Conservation (phyloP, 768 basidiomycete species). For the Tremella mesenterica region DNA sequence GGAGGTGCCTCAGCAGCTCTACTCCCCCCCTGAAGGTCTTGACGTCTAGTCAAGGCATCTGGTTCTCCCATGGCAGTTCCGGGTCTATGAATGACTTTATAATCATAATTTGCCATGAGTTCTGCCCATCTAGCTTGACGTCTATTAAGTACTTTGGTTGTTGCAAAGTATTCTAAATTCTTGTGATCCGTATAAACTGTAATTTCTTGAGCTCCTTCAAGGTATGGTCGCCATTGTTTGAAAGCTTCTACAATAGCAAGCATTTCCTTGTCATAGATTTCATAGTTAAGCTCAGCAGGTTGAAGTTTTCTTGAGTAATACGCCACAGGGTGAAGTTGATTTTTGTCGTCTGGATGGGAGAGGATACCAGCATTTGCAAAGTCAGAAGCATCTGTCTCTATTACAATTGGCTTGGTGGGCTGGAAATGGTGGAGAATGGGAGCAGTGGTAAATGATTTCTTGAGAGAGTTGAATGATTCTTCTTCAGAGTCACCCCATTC, state of each 20-base stretch:
- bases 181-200: constrained; percentile 6
- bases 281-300: constrained; percentile 49
- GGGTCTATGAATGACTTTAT: constrained; percentile 6
- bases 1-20: too few species aligned
- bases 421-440: constrained; percentile 10
- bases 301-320: constrained; percentile 14
- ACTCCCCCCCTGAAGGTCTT: too few species aligned
- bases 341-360: constrained; percentile 22
- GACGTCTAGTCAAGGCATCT: constrained; percentile 8
- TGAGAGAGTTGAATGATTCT: background rate
- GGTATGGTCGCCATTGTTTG: constrained; percentile 2
- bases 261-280: constrained; percentile 44
- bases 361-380: constrained; percentile 38
- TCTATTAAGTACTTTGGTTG: constrained; percentile 44
- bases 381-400: constrained; percentile 36
- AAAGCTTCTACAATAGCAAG: constrained; percentile 13
- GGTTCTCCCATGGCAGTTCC: background rate
- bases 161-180: constrained; percentile 3
- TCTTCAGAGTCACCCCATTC: background rate
- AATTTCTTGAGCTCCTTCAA: background rate
- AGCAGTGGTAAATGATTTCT: background rate
- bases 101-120: background rate
- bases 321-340: constrained; percentile 11
- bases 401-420: background rate
- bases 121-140: constrained; percentile 8